Conservation (phyloP, 257 asterid genomes). For the Solanum medicagineum region DNA sequence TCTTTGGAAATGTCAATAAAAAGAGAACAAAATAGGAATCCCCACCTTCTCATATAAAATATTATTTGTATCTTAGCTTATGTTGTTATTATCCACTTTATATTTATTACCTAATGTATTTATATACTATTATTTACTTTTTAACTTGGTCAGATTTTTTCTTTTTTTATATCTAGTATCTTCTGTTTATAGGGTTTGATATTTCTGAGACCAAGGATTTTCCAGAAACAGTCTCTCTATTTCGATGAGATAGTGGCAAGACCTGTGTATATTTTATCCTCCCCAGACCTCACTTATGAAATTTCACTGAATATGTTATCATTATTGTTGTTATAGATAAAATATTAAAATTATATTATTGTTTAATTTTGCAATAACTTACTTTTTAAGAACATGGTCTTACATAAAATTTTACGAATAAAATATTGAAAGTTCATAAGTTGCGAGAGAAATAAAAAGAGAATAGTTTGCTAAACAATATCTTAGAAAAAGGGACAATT, state of each 20-base stretch:
- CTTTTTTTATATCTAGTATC: too few species aligned
- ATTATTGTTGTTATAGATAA: not conserved
- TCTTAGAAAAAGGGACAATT: not conserved
- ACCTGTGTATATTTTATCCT: too few species aligned
- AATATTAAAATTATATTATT: not conserved
- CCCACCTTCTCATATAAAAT: too few species aligned
- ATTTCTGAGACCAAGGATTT: too few species aligned
- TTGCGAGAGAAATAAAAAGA: not conserved
- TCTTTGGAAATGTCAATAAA: not conserved
- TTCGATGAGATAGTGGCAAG: too few species aligned
- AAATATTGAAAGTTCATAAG: not conserved
- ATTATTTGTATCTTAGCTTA: too few species aligned
- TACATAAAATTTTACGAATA: not conserved
- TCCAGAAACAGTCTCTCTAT: too few species aligned
- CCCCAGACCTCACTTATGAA: accelerated
- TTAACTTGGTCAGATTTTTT: accelerated
- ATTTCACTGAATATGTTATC: too few species aligned
- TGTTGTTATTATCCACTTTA: too few species aligned
- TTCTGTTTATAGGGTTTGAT: too few species aligned
- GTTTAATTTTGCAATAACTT: not conserved
- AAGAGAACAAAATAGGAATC: not conserved
- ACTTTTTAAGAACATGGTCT: not conserved
- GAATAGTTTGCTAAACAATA: not conserved
- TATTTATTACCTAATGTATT: too few species aligned
- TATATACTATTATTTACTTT: too few species aligned